Conservation (phyloP, 805 yeast genomes). For the Debaryomyces hansenii region DNA sequence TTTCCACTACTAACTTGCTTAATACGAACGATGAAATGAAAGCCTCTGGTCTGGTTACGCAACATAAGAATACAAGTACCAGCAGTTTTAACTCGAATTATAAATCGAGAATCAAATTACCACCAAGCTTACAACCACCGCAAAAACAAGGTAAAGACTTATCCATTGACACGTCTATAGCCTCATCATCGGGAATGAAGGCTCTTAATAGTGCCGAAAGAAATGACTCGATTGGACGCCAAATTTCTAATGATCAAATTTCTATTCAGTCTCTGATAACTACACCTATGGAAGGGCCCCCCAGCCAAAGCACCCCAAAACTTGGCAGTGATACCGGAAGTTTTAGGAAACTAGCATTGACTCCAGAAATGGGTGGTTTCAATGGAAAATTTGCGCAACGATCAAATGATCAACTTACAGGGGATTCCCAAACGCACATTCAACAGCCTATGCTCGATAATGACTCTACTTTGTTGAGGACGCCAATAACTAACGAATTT, state of each 20-base stretch:
- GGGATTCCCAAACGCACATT: neutral
- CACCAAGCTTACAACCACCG: constrained; percentile 22
- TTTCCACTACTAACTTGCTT: neutral
- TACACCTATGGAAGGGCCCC: neutral
- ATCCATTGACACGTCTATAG: neutral
- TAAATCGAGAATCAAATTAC: constrained; percentile 33
- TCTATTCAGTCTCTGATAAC: neutral
- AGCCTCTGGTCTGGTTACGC: neutral
- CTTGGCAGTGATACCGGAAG: neutral
- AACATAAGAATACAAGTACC: constrained; percentile 17
- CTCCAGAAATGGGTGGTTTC: neutral
- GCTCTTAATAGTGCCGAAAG: neutral
- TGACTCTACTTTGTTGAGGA: constrained; percentile 10
- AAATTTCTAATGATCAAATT: neutral
- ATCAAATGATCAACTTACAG: no score
- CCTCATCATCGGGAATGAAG: neutral
- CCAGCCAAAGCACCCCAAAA: neutral
- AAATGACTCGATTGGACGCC: neutral
- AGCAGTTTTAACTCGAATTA: constrained; percentile 25
- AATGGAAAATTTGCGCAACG: neutral
- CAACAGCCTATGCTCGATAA: neutral
- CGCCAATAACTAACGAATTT: constrained; percentile 10
- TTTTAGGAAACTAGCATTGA: neutral
- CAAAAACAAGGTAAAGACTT: neutral
- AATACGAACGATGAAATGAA: neutral